Conservation (phyloP, 441 rosid species). For the Rhodomyrtus psidioides region DNA sequence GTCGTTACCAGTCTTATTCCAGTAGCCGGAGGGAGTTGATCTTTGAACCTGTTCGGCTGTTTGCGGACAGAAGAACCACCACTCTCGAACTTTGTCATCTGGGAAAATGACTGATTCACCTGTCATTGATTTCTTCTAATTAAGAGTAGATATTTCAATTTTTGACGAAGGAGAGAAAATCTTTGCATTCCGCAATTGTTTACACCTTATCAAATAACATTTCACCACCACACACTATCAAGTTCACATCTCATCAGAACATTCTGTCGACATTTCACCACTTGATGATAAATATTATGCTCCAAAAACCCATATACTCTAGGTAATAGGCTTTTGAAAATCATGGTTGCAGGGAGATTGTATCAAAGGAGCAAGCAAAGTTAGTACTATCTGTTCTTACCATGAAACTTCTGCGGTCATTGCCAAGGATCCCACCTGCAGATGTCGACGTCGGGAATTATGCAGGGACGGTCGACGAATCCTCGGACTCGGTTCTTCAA, state of each 20-base stretch:
- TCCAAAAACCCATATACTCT: neutral
- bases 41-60: neutral
- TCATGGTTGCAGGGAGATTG: neutral
- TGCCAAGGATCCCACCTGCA: constrained; percentile 1
- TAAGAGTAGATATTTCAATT: neutral
- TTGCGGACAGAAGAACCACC: constrained; percentile 1
- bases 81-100: neutral
- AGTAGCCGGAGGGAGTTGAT: neutral
- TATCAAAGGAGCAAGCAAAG: neutral
- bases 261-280: neutral
- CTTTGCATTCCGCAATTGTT: neutral
- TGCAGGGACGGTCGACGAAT: neutral
- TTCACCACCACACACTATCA: neutral
- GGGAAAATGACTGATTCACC: neutral
- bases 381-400: neutral
- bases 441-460: neutral
- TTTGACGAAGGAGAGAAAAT: neutral
- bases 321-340: neutral
- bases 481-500: neutral
- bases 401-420: neutral
- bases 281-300: neutral
- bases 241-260: neutral
- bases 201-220: neutral
- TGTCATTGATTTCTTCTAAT: neutral
- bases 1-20: neutral